phyloP scores from a whole-genome alignment of 2,329 filamentous ascomycete species.

The Colletotrichum somersetense region DNA sequence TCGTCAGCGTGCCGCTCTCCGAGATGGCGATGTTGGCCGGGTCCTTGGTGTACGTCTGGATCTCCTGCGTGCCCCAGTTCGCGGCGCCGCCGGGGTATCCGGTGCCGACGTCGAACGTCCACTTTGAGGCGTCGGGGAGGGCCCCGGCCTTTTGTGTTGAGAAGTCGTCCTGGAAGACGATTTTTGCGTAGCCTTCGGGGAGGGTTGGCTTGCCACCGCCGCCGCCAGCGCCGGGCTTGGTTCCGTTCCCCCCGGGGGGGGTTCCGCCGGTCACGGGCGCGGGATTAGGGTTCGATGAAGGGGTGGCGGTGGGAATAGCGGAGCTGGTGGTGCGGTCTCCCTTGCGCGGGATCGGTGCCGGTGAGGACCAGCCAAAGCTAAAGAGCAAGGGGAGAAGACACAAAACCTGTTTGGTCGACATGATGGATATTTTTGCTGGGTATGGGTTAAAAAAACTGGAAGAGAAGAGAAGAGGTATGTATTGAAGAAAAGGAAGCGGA shows the following conservation, averaged over 20 bases:
- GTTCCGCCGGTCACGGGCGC: constrained; percentile 6
- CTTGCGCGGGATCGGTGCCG: constrained; percentile 14
- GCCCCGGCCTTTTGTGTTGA: constrained; percentile 46
- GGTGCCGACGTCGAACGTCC: constrained; percentile 60
- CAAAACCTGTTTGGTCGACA: constrained; percentile 36
- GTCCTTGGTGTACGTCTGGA: constrained; percentile 59
- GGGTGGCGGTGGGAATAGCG: constrained; percentile 1
- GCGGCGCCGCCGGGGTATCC: constrained; percentile 59
- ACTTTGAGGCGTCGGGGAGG: constrained; percentile 55
- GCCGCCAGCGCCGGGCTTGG: neutral
- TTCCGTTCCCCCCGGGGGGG: neutral
- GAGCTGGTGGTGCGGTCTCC: neutral
- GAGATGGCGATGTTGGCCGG: constrained; percentile 57
- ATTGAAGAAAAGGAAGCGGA: neutral
- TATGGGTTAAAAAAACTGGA: neutral
- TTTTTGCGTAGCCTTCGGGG: constrained; percentile 43
- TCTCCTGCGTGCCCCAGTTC: constrained; percentile 64
- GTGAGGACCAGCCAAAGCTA: constrained; percentile 31
- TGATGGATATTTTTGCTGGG: constrained; percentile 17
- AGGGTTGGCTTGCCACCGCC: constrained; percentile 23
- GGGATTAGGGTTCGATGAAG: neutral
- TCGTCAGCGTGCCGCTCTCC: constrained; percentile 41
- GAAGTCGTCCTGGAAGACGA: constrained; percentile 50
- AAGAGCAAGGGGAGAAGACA: constrained; percentile 33
- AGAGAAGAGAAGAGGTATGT: neutral